Base-by-base conservation (phyloP, 345 rosid species). In the Turnera subulata region DNA sequence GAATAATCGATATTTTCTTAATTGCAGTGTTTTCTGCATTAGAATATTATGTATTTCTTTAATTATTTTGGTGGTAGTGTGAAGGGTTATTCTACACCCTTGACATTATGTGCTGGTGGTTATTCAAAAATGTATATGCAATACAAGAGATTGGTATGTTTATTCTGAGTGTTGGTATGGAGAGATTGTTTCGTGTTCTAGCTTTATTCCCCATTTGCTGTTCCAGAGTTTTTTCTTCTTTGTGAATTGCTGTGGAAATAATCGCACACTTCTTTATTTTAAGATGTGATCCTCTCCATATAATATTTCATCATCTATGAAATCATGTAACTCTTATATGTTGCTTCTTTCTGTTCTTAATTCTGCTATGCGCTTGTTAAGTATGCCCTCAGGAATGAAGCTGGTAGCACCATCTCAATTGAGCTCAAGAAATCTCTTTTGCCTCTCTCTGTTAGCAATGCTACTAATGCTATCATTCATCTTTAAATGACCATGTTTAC, bases 391-490 rank as follows among this genome's bases (percentile, higher is more conserved):
- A 56, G 29, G 21, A 62, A 64, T 66, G 64, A 66, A 70, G 67
- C 64, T 72, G 62, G 59, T 69, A 68, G 73, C 82, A 74, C 61
- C 79, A 78, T 71, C 79, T 74, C 79, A 74, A 38, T 74, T 42
- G 35, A n/a, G 69, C 82, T 79, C 72, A 80, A 33, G 63, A 68
- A 70, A 51, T 71, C 62, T 72, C 71, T 74, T 54, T 73, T 77
- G 62, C 68, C 73, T 65, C 65, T 68, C 80, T 72, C 73, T 54
- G 55, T 78, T 62, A 63, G 50, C 63, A 74, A 51, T 65, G 60
- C 70, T 65, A 22, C 65, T 82, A 52, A n/a, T 65, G 11, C 56
- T 62, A 56, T 70, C 68, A 49, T 70, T 54, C 67, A 49, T 68
- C 56, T 56, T 57, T 20, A 23, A 53, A 1, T 13, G 18, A 19